phyloP scores from a whole-genome alignment of 768 basidiomycete genomes.

The Tylopilus sp. region DNA sequence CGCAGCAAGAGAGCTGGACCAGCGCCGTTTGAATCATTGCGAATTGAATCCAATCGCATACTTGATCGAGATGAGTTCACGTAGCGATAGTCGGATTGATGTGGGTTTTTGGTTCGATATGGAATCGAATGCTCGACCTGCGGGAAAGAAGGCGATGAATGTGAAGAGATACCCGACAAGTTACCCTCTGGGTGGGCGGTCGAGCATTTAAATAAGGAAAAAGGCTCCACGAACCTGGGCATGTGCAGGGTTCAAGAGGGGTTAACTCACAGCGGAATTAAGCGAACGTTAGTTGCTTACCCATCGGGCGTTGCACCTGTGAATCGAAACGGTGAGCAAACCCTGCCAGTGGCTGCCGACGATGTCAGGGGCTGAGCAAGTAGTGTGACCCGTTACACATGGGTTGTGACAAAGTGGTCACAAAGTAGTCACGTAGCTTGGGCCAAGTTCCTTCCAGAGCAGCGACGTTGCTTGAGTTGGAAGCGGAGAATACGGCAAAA shows the following conservation, averaged over 20 bases:
- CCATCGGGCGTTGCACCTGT: not conserved
- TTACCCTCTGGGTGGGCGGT: not conserved
- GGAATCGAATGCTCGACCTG: not conserved
- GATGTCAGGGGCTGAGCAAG: not conserved
- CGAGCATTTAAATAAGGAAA: not conserved
- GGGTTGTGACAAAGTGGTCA: conserved; percentile 1
- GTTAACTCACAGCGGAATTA: not conserved
- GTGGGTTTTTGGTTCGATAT: conserved; percentile 19
- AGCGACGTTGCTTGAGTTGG: conserved; percentile 2
- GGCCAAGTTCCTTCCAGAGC: not conserved
- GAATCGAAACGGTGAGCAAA: not conserved
- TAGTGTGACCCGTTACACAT: conserved; percentile 8
- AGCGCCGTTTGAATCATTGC: not conserved
- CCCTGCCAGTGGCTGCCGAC: not conserved
- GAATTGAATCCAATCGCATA: conserved; percentile 15
- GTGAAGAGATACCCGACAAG: not conserved
- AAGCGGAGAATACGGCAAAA: not conserved
- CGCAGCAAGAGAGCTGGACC: conserved; percentile 18
- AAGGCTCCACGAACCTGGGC: not conserved
- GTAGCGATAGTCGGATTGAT: conserved; percentile 18
- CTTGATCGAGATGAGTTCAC: conserved; percentile 13
- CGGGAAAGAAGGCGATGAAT: conserved; percentile 7
- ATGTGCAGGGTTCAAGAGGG: not conserved
- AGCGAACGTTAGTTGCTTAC: not conserved
- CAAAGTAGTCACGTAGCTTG: not conserved